These are phyloP conservation scores for Neofusicoccum ribis DNA, from an alignment of 2,329 filamentous ascomycete genomes.

Conservation along the genomic window DNA sequence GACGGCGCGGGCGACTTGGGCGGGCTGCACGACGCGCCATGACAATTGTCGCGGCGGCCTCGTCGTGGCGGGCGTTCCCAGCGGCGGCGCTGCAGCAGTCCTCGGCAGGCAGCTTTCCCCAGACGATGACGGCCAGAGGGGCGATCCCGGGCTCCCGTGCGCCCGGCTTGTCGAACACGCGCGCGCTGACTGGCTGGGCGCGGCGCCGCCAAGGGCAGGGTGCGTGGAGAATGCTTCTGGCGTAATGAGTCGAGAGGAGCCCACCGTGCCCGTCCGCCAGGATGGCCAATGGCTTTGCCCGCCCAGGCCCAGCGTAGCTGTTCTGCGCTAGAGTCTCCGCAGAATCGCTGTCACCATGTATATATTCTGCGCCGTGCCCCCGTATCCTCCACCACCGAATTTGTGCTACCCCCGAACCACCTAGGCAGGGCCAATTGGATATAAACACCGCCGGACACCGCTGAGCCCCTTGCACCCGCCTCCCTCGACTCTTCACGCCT, in stretches of 20 bases:
- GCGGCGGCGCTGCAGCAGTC: not conserved
- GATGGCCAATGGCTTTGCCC: slow-evolving; percentile 1
- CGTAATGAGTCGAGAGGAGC: slow-evolving; percentile 7
- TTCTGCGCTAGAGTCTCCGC: slow-evolving; percentile 8
- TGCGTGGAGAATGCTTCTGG: slow-evolving; percentile 12
- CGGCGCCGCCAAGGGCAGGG: not conserved
- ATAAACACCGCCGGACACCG: slow-evolving; percentile 1
- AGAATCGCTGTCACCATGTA: slow-evolving; percentile 9
- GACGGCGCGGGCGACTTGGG: not conserved
- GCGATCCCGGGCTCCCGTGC: slow-evolving; percentile 18
- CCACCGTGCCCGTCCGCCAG: not conserved
- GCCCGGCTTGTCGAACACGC: not conserved
- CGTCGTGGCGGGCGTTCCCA: not conserved
- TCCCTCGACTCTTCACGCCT: not conserved
- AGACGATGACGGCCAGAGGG: slow-evolving; percentile 17
- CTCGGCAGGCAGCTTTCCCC: slow-evolving; percentile 18
- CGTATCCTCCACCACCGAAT: slow-evolving; percentile 9
- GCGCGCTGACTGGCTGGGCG: not conserved
- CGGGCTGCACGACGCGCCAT: not conserved
- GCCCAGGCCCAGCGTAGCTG: not conserved
- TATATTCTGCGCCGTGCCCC: slow-evolving; percentile 17
- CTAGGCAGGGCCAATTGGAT: slow-evolving; percentile 14
- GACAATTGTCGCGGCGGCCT: not conserved
- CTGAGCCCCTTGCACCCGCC: slow-evolving; percentile 6
- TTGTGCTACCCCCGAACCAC: slow-evolving; percentile 11